Conservation (phyloP, 352 stramenopile species). For the Phytophthora podocarpi region DNA sequence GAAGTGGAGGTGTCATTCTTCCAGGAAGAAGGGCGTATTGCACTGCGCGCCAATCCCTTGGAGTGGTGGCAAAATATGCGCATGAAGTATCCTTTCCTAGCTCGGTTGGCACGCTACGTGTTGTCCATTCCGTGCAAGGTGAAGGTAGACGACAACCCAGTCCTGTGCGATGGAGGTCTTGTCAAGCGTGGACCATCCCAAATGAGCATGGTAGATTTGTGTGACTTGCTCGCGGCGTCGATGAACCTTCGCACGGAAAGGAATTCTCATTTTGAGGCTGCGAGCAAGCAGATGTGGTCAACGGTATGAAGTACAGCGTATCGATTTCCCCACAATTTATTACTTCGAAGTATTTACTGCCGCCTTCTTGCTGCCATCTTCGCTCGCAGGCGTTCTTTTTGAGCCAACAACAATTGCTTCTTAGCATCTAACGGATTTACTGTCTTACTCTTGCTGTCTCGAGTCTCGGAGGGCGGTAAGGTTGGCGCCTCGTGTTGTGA, state of each 20-base stretch:
- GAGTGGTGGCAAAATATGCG: slow-evolving; percentile 81
- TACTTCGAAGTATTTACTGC: too few species aligned
- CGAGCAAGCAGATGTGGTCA: slow-evolving; percentile 60
- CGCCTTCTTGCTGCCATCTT: slow-evolving; percentile 57
- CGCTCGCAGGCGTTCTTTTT: slow-evolving; percentile 70
- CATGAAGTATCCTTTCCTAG: slow-evolving; percentile 82
- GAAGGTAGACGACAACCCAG: slow-evolving; percentile 55
- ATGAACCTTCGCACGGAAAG: slow-evolving; percentile 67
- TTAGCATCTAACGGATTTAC: slow-evolving; percentile 44
- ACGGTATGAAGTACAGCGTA: slow-evolving; percentile 38
- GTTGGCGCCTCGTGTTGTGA: background rate
- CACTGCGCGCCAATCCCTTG: slow-evolving; percentile 62
- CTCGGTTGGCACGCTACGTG: slow-evolving; percentile 66
- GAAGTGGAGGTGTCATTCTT: slow-evolving; percentile 85
- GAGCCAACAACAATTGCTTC: slow-evolving; percentile 56
- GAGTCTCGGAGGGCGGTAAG: background rate
- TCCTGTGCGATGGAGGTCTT: slow-evolving; percentile 49
- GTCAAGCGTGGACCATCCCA: slow-evolving; percentile 39
- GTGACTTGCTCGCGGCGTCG: slow-evolving; percentile 50
- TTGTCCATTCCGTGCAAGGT: slow-evolving; percentile 66
- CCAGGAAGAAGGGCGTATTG: slow-evolving; percentile 67
- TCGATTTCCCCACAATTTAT: background rate
- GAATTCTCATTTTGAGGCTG: slow-evolving; percentile 42
- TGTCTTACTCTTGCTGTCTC: background rate
- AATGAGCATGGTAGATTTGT: slow-evolving; percentile 49